Evolutionary conservation across 2,329 filamentous ascomycete species (phyloP).

Genomic region (Dactylonectria macrodidyma): DNA sequence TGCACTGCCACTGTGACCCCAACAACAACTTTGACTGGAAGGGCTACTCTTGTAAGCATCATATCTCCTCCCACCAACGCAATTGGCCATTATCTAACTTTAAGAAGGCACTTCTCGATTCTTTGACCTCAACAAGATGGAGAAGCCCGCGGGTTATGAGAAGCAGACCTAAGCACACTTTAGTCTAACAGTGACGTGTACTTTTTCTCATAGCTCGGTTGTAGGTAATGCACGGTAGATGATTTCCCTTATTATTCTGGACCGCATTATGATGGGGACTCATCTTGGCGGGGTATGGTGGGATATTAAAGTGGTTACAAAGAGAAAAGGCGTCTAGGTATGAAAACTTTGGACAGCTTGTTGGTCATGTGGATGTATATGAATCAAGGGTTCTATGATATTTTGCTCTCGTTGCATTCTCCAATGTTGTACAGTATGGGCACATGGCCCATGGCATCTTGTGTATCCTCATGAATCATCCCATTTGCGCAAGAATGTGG

Average conservation of each 20-base stretch:
- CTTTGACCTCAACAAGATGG: conserved; percentile 85
- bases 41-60: conserved; percentile 88
- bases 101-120: conserved; percentile 77
- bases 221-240: conserved; percentile 44
- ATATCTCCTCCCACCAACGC: not conserved
- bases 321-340: conserved; percentile 49
- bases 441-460: conserved; percentile 42
- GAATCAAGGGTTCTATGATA: conserved; percentile 43
- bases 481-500: conserved; percentile 12
- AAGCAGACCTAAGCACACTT: conserved; percentile 67
- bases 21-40: conserved; percentile 99
- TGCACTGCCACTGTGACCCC: conserved; percentile 95
- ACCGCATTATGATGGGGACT: conserved; percentile 37
- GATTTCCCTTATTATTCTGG: conserved; percentile 38
- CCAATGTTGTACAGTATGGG: conserved; percentile 47
- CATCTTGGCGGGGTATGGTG: conserved; percentile 31
- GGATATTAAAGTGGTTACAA: conserved; percentile 37
- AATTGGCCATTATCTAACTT: conserved; percentile 27
- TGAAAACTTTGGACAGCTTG: conserved; percentile 47
- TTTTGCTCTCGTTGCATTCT: conserved; percentile 27
- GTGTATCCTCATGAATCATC: conserved; percentile 30
- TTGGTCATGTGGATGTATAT: conserved; percentile 48
- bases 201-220: conserved; percentile 41
- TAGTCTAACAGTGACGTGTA: conserved; percentile 33
- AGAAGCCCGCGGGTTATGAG: conserved; percentile 90